Percentiles rank a stretch among this genome's conserved stretches.
These are phyloP conservation scores for Ogataea minuta DNA, from an alignment of 805 yeast species.

Conservation along the genomic window DNA sequence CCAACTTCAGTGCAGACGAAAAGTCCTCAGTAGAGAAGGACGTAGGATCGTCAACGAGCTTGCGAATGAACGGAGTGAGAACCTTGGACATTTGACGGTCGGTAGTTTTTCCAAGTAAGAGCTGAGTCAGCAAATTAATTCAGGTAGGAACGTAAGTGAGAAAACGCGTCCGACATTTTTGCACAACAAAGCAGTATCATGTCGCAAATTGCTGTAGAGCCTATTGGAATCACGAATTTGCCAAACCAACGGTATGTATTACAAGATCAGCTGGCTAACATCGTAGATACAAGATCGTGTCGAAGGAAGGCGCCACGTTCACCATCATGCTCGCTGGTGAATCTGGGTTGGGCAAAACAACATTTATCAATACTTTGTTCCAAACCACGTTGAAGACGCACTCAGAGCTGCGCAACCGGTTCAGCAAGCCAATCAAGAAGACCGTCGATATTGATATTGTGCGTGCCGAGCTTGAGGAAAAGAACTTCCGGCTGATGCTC, in stretches of 20 bases:
- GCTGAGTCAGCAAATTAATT: neutral
- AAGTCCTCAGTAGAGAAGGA: constrained; percentile 64
- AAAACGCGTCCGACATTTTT: constrained; percentile 12
- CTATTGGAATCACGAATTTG: constrained; percentile 68
- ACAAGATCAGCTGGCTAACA: constrained; percentile 1
- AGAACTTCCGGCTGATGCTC: constrained; percentile 71
- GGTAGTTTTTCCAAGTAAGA: constrained; percentile 1
- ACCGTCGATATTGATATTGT: constrained; percentile 78
- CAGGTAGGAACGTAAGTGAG: no score
- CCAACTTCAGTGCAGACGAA: constrained; percentile 55
- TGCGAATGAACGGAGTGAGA: constrained; percentile 60
- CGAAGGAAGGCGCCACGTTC: constrained; percentile 72
- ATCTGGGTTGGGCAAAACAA: constrained; percentile 89
- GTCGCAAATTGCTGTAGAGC: constrained; percentile 39
- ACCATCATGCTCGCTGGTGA: constrained; percentile 89
- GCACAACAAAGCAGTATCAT: constrained; percentile 14
- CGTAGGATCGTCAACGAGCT: constrained; percentile 59
- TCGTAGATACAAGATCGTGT: constrained; percentile 65
- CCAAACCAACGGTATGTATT: constrained; percentile 65
- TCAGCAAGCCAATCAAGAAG: constrained; percentile 58
- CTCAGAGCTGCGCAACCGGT: constrained; percentile 52
- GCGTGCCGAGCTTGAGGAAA: constrained; percentile 81
- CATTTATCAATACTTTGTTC: constrained; percentile 82
- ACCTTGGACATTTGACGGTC: constrained; percentile 19
- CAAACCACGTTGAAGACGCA: constrained; percentile 67